phyloP scores from a whole-genome alignment of 176 grass and related monocot species.

The Puccinellia tenuiflora region DNA sequence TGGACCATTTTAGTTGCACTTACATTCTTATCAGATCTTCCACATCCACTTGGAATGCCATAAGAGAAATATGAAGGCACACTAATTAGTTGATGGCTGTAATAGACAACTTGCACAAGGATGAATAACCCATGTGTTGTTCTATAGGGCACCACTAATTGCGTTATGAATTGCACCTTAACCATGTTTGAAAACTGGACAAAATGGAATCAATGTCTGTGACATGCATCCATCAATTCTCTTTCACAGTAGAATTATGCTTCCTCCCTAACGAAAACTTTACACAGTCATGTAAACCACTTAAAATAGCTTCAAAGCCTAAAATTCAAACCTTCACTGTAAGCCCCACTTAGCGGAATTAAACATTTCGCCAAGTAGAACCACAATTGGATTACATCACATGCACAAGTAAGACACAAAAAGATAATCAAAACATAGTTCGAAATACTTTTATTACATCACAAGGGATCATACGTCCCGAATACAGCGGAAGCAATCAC shows the following conservation, averaged over 20 bases:
- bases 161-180: neutral
- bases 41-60: neutral
- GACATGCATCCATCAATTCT: neutral
- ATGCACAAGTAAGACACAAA: too few species aligned
- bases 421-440: too few species aligned
- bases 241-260: neutral
- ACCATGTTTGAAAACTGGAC: neutral
- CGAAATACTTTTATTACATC: too few species aligned
- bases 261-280: neutral
- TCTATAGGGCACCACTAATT: neutral
- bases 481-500: too few species aligned
- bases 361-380: too few species aligned
- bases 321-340: neutral
- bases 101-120: neutral
- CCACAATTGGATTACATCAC: too few species aligned
- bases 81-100: neutral
- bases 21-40: neutral
- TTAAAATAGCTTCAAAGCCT: neutral
- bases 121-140: neutral
- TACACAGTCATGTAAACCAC: neutral
- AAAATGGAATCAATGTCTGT: neutral
- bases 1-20: neutral
- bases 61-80: neutral
- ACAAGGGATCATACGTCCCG: too few species aligned
- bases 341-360: too few species aligned